A percentile compares a stretch with the other conserved stretches of the same genome.
Conservation (phyloP, 2,329 filamentous ascomycete genomes). For the Fusarium gaditjirri region DNA sequence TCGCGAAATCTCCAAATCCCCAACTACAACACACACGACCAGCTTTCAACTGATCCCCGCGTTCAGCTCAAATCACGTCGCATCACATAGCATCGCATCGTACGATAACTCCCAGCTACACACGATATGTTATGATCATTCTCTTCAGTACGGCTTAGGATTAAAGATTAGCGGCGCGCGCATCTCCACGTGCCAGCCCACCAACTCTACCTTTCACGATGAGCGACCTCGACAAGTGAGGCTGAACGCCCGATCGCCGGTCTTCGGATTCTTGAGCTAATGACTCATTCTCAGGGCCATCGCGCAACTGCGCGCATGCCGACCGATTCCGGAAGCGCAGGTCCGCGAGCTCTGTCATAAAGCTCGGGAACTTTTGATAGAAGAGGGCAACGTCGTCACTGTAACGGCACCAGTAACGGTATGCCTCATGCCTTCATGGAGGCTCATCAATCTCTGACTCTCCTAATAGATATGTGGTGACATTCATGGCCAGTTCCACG, state of each 20-base stretch:
- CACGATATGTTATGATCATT: slow-evolving; percentile 44
- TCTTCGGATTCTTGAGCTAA: slow-evolving; percentile 24
- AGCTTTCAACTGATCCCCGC: slow-evolving; percentile 1
- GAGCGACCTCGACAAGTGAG: slow-evolving; percentile 94
- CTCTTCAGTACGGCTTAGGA: slow-evolving; percentile 9
- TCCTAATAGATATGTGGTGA: slow-evolving; percentile 84
- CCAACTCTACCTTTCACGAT: slow-evolving; percentile 59
- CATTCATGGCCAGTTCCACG: slow-evolving; percentile 96
- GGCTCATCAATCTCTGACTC: slow-evolving; percentile 19
- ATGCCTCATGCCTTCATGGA: slow-evolving; percentile 47
- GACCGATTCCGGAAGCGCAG: slow-evolving; percentile 93
- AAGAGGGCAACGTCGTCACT: slow-evolving; percentile 96
- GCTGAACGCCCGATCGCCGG: slow-evolving; percentile 3
- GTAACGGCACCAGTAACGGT: slow-evolving; percentile 95
- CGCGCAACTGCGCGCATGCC: slow-evolving; percentile 92
- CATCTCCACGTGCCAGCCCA: slow-evolving; percentile 35
- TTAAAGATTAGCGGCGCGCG: slow-evolving; percentile 33
- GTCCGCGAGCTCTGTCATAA: slow-evolving; percentile 98
- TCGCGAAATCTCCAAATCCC: slow-evolving; percentile 34
- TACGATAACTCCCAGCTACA: not conserved
- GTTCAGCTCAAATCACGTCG: not conserved
- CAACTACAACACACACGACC: slow-evolving; percentile 21
- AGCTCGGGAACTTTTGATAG: slow-evolving; percentile 92
- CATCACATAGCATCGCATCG: not conserved
- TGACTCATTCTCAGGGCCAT: slow-evolving; percentile 74